Evolutionary conservation across 2,329 filamentous ascomycete species (phyloP).

Genomic region (Fusarium hainanense): DNA sequence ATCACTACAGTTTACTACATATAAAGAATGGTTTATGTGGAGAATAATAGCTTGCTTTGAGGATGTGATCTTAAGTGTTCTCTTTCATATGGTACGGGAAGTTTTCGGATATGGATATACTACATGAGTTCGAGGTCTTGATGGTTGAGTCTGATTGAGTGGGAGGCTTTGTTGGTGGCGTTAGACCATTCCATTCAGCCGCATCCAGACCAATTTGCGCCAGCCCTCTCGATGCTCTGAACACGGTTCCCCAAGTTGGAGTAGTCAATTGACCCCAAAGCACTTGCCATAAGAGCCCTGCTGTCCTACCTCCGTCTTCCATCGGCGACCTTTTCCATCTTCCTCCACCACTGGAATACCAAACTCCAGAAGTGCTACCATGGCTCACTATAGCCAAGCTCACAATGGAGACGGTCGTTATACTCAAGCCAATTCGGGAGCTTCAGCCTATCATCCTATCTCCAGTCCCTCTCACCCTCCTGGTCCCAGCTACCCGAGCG

Average conservation of each 20-base stretch:
- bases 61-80: no score
- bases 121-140: no score
- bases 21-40: no score
- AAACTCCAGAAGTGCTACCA: background rate
- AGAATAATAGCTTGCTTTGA: no score
- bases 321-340: accelerated
- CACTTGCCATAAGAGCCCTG: background rate
- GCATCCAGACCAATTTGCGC: background rate
- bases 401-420: background rate
- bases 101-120: no score
- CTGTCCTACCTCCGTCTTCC: background rate
- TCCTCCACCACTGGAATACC: accelerated
- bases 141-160: background rate
- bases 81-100: no score
- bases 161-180: background rate
- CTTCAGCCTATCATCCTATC: background rate
- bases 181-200: background rate
- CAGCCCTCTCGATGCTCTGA: accelerated
- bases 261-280: background rate
- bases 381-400: conserved; percentile 6
- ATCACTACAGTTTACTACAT: no score
- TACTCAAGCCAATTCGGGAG: accelerated
- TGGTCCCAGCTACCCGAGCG: background rate
- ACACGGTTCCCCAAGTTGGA: background rate
- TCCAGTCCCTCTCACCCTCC: background rate